Evolutionary conservation across 768 basidiomycete genomes (phyloP), one percentile per base, ranked within the genome.

Genomic region (Pleurotus platypus): DNA sequence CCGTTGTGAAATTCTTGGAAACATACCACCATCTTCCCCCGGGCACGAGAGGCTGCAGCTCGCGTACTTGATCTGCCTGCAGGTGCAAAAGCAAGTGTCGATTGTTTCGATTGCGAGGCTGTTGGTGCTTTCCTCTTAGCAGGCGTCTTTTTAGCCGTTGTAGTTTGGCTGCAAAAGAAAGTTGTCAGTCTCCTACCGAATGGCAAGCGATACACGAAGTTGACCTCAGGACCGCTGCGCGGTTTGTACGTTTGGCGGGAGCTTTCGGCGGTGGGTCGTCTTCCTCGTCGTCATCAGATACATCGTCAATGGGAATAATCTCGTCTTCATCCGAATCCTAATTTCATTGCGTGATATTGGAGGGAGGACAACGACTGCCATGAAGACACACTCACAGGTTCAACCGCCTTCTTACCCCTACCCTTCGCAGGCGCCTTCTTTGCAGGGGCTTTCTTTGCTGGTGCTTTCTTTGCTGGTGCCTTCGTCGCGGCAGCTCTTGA

Each of bases 31-130:
- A 88, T 81, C 70, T 73, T 89, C 43, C 80, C 79, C 63, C 77
- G 82, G 8, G 90, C 87, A 63, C 76, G 84, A 15, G 83, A 76
- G 5, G 90, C 90, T 12, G 90, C 90, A 0, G 87, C 79, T 53
- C 90, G 71, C 1, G 84, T 71, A 1, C 75, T 82, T 13, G 84
- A 79, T 35, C 85, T 73, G 5, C 80, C 80, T 18, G 73, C 75
- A 8, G 89, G 84, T 0, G 84, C 80, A 60, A 91, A 91, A 37
- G 71, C 80, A 55, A 91, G 68, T 43, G 83, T 86, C 1, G 77
- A 58, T 67, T 89, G 87, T 56, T 78, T 82, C 6, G 53, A 61
- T 65, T 48, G 74, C 35, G 40, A 76, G 58, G 50, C 80, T 1
- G 83, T 75, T 2, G 84, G 71, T 2, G 82, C 72, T 64, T 84